Base-by-base conservation (phyloP, 306 rosid species). In the Lathyrus sativus region DNA sequence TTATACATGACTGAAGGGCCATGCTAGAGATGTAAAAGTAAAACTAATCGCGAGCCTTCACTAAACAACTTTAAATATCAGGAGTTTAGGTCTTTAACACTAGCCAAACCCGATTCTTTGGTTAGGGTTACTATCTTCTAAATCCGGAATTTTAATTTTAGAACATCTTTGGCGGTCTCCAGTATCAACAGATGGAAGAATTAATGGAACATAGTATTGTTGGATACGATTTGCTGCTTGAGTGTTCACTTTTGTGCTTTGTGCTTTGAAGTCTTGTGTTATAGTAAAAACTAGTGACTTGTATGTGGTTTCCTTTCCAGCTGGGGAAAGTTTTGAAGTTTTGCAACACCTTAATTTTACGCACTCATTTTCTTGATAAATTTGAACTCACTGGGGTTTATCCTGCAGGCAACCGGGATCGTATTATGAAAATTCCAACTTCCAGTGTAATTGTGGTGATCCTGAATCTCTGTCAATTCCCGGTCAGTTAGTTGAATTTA, bases 401-500 rank as follows among this genome's bases (percentile, higher is more conserved):
- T 55, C 62, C 11, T 80, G 69, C 88, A 95, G 99, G 73, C 65
- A 65, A 56, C 84, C 83, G 2, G 97, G 89, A 75, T 73, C 91
- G 31, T 78, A 83, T 65, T 79, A 78, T 48, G 79, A 74, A 50
- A 82, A 70, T 64, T 62, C 81, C 57, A 79, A 66, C 78, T 72
- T 78, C 39, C 67, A 8, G 35, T 89, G 92, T 57, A 87, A 76
- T 50, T 89, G 96, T 72, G 88, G 92, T 55, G 91, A 82, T 68
- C 74, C 87, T 11, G 91, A 95, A 80, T 81, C 92, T 15, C 77
- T 68, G 72, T 75, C 85, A 57, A 84, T 78, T 73, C 87, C 92
- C 39, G 92, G 99, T 95, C 44, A 72, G 84, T 73, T 28, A 41
- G 72, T 68, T 74, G 79, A 64, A 72, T 49, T 62, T 41, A 35